These are phyloP conservation scores for Penicillium psychrosexuale DNA, from an alignment of 2,329 filamentous ascomycete genomes.

Conservation along the genomic window DNA sequence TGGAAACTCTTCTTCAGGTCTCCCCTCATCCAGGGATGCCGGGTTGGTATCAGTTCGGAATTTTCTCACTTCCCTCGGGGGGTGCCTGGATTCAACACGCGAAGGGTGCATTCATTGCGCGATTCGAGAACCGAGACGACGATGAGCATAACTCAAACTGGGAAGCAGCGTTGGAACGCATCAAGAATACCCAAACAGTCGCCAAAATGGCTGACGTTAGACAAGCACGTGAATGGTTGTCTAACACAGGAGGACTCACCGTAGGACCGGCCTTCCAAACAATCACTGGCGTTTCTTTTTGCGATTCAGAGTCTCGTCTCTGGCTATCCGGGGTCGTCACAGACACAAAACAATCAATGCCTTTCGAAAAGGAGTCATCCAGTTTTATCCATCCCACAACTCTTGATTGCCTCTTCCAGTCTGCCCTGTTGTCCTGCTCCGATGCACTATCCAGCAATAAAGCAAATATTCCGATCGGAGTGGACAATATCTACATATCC, in stretches of 20 bases:
- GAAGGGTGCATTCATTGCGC: conserved; percentile 14
- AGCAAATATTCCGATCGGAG: conserved; percentile 20
- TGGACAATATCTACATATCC: conserved; percentile 20
- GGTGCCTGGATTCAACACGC: conserved; percentile 21
- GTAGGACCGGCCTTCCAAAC: conserved; percentile 19
- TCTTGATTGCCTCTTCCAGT: conserved; percentile 24
- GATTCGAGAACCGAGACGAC: conserved; percentile 5
- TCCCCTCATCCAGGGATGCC: conserved; percentile 15
- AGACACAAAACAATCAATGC: conserved; percentile 19
- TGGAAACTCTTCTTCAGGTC: conserved; percentile 20
- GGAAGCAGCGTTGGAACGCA: conserved; percentile 11
- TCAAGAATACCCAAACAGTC: conserved; percentile 15
- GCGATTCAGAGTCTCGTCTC: conserved; percentile 10
- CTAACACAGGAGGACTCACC: conserved; percentile 17
- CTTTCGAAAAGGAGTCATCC: conserved; percentile 15
- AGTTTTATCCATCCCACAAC: conserved; percentile 22
- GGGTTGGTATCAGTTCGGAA: conserved; percentile 20
- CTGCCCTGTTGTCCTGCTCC: conserved; percentile 18
- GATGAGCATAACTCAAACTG: conserved; percentile 13
- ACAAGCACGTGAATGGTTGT: conserved; percentile 21
- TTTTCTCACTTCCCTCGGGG: conserved; percentile 19
- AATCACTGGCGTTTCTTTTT: conserved; percentile 14
- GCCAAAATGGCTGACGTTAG: conserved; percentile 12
- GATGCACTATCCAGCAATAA: conserved; percentile 13
- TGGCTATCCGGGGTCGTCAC: conserved; percentile 15